These are phyloP conservation scores for Tolypocladium sp. DNA, from an alignment of 2,329 filamentous ascomycete genomes.

Conservation along the genomic window DNA sequence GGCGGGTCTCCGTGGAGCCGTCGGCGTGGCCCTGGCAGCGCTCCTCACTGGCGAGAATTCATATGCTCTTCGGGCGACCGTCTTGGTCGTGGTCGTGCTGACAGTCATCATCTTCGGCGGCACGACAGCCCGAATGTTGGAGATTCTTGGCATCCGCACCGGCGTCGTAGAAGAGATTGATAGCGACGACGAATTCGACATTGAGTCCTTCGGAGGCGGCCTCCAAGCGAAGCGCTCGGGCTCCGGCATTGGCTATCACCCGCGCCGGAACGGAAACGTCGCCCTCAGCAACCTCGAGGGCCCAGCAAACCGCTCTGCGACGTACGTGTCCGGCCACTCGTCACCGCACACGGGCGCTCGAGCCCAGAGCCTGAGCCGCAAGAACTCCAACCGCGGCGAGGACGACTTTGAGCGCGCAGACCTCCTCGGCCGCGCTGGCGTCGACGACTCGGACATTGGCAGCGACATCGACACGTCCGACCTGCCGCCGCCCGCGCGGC, in stretches of 20 bases:
- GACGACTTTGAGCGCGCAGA: conserved; percentile 48
- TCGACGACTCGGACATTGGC: conserved; percentile 49
- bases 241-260: conserved; percentile 67
- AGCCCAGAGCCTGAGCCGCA: conserved; percentile 42
- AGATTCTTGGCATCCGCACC: conserved; percentile 92
- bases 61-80: conserved; percentile 79
- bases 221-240: conserved; percentile 76
- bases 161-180: conserved; percentile 96
- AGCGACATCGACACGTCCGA: conserved; percentile 60
- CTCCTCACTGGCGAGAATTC: conserved; percentile 76
- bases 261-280: conserved; percentile 55
- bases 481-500: conserved; percentile 50
- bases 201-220: conserved; percentile 64
- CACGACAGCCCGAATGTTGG: conserved; percentile 93
- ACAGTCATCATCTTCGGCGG: conserved; percentile 99
- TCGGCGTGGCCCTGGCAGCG: conserved; percentile 88
- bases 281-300: conserved; percentile 43
- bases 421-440: conserved; percentile 38
- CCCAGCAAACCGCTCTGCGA: conserved; percentile 21
- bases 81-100: conserved; percentile 93
- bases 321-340: conserved; percentile 45
- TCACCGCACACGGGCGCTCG: conserved; percentile 36
- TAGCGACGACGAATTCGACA: conserved; percentile 97
- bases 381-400: conserved; percentile 29
- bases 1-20: conserved; percentile 90